Base-by-base conservation (phyloP, 2,329 filamentous ascomycete species). In the Zasmidium cellare region DNA sequence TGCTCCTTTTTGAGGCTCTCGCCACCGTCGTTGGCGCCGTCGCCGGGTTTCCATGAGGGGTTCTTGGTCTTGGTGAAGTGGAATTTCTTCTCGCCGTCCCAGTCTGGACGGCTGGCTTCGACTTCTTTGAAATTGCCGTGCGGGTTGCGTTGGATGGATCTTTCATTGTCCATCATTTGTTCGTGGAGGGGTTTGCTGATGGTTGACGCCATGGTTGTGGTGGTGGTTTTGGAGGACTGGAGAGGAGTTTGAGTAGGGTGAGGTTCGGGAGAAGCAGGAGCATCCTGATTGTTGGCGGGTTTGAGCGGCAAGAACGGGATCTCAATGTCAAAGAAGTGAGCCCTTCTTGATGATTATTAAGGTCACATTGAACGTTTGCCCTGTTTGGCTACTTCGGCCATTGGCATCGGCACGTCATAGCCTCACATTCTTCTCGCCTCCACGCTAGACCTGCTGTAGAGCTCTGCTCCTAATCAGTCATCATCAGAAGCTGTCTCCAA, bases 121-220 rank as follows among this genome's bases (percentile, higher is more conserved):
- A 90, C 85, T 19, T 77, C 74, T 69, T 90, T 89, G 79, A 93
- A 93, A 77, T 93, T 87, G 2, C 83, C 83, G 74, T 91, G 88
- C 1, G 84, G 64, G 18, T 64, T 66, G 22, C 62, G 56, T 31
- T 61, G 31, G 48, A 64, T 51, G 3, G 45, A 20, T 35, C 64
- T 64, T 45, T 65, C 69, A 48, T 48, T 28, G 57, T 82, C 79
- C 62, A 73, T 60, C 69, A 76, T 76, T 38, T 69, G 67, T 46
- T 73, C 69, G 52, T 72, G 67, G n/a, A n/a, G n/a, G n/a, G 58
- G 53, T 52, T 58, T 63, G 20, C 64, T 5, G 5, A 11, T 11
- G 5, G 25, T 59, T 14, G 35, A 41, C 16, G 35, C 35, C 35
- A 41, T 41, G 35, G 35, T 18, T 41, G 35, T 41, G 12, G 28